phyloP scores from a whole-genome alignment of 2,329 filamentous ascomycete species.

The Aspergillus nomiae region DNA sequence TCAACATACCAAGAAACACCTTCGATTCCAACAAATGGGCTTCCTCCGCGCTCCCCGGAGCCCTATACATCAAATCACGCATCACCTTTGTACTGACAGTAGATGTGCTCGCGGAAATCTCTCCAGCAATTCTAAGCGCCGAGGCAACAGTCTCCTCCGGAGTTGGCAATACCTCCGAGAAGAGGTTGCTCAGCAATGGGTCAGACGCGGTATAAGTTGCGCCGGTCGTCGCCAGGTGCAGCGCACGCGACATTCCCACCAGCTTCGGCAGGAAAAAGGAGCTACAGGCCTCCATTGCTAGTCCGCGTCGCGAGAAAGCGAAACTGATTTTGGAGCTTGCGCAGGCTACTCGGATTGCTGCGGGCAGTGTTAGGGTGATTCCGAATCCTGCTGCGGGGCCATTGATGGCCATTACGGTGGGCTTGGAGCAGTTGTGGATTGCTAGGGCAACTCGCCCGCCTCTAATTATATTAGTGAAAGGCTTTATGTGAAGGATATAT shows the following conservation, averaged over 20 bases:
- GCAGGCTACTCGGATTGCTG: slow-evolving; percentile 26
- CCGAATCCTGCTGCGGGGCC: slow-evolving; percentile 63
- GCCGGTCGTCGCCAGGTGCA: slow-evolving; percentile 68
- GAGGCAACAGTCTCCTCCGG: slow-evolving; percentile 61
- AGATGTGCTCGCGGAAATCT: slow-evolving; percentile 56
- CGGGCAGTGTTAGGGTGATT: slow-evolving; percentile 63
- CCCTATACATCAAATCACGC: slow-evolving; percentile 65
- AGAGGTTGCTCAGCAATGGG: slow-evolving; percentile 61
- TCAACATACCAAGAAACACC: slow-evolving; percentile 21
- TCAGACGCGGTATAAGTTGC: slow-evolving; percentile 50
- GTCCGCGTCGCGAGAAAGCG: slow-evolving; percentile 67
- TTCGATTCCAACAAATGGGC: slow-evolving; percentile 63
- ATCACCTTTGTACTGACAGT: slow-evolving; percentile 59
- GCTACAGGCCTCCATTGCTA: slow-evolving; percentile 69
- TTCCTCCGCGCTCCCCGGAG: slow-evolving; percentile 65
- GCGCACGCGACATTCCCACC: slow-evolving; percentile 63
- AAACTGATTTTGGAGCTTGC: slow-evolving; percentile 67
- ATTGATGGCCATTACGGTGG: slow-evolving; percentile 61
- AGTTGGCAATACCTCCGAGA: slow-evolving; percentile 59
- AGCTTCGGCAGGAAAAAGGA: slow-evolving; percentile 71
- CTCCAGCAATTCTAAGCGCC: slow-evolving; percentile 63
- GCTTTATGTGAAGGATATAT: not conserved
- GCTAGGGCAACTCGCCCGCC: slow-evolving; percentile 57
- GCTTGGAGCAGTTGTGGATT: slow-evolving; percentile 60
- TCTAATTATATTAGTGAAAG: slow-evolving; percentile 1